phyloP scores from a whole-genome alignment of 2,329 filamentous ascomycete species.

The Venturiaceae sp. region DNA sequence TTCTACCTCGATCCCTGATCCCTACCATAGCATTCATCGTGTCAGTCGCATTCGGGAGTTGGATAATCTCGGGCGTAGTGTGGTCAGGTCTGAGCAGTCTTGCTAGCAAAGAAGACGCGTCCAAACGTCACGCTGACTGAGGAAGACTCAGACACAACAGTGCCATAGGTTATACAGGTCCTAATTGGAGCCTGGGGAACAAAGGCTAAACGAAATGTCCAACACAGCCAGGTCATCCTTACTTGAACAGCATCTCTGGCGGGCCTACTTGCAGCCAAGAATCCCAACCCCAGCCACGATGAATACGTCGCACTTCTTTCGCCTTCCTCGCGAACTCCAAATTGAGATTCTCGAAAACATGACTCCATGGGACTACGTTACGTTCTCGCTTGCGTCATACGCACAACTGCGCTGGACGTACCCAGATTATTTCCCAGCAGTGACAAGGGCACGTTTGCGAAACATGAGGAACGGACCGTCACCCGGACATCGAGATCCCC shows the following conservation, averaged over 20 bases:
- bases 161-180: background rate
- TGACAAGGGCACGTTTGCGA: background rate
- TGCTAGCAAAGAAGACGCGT: background rate
- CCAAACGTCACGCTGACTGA: slow-evolving; percentile 12
- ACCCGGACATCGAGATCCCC: background rate
- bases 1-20: slow-evolving; percentile 68
- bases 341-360: slow-evolving; percentile 33
- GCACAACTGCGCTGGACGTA: slow-evolving; percentile 22
- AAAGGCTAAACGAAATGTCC: background rate
- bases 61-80: slow-evolving; percentile 38
- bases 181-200: background rate
- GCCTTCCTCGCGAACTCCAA: slow-evolving; percentile 36
- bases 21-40: slow-evolving; percentile 62
- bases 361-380: slow-evolving; percentile 29
- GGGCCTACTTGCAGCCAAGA: background rate
- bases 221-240: background rate
- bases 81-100: slow-evolving; percentile 16
- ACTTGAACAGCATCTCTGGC: background rate
- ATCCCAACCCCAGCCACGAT: background rate
- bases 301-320: slow-evolving; percentile 19
- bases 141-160: background rate
- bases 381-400: slow-evolving; percentile 37
- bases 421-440: slow-evolving; percentile 3
- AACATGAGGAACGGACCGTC: background rate
- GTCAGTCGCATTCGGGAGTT: slow-evolving; percentile 45